Base-by-base conservation (phyloP, 495 filamentous ascomycete species). In the Margaritispora aquatica region DNA sequence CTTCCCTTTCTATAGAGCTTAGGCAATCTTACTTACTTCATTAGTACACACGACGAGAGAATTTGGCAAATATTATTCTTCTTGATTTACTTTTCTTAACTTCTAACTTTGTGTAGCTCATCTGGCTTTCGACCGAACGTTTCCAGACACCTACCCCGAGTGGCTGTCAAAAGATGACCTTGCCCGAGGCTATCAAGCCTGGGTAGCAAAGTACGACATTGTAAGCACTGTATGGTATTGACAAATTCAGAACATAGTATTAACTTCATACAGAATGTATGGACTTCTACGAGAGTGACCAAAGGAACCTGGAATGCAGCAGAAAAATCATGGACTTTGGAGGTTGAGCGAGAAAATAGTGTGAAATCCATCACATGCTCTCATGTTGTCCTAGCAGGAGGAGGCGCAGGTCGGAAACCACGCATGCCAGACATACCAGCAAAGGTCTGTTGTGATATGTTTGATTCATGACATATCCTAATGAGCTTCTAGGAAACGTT, bases 91-190 rank as follows among this genome's bases (percentile, higher is more conserved):
- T 23, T 9, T 20, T 17, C 22, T 26, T 19, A 55, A 8, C 10
- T 41, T 48, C 55, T 58, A 19, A 61, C 44, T 21, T 48, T 13
- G 11, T 17, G 19, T 5, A 63, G 64, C 61, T 44, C 63, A 70
- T 60, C 47, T 74, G 15, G 73, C 73, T 3, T 75, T 74, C 58
- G 68, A 65, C 10, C 66, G 69, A 24, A 74, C 69, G 0, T 76
- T 71, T 54, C 57, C 61, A 0, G 38, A 68, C 0, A 55, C 60
- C 41, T 64, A 69, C 24, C 70, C 68, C 2, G 68, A 76, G 22
- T 69, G 68, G 24, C 69, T 77, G 1, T 67, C 70, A 0, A 68
- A 67, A 24, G 63, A 72, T 24, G 72, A 75, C 29, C 59, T 78
- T 19, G 74, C 66, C 15, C 51, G 51, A 9, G 74, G 73, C 4